These are phyloP conservation scores for Carex myosuroides DNA, from an alignment of 176 grass and related monocot species.

Conservation along the genomic window DNA sequence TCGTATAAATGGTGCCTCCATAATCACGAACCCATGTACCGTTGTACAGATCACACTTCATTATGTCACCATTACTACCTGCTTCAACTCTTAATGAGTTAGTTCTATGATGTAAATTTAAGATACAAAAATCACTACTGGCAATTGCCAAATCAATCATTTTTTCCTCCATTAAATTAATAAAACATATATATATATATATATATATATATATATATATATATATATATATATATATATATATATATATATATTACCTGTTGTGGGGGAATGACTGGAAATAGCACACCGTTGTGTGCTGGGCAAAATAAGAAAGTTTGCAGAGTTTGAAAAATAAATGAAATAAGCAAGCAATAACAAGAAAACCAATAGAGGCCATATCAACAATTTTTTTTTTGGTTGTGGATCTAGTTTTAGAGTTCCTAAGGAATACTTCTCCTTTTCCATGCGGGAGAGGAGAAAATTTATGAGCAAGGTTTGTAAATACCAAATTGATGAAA, in stretches of 20 bases:
- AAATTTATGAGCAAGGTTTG: too few relatives aligned
- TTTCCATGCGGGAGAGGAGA: neutral
- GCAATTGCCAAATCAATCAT: too few relatives aligned
- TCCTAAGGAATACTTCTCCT: neutral
- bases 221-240: too few relatives aligned
- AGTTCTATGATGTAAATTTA: too few relatives aligned
- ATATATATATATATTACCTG: neutral
- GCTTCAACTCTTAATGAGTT: too few relatives aligned
- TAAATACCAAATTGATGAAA: too few relatives aligned
- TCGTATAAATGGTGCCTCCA: constrained; percentile 30
- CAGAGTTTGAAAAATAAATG: neutral
- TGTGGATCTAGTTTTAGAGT: neutral
- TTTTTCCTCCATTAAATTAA: too few relatives aligned
- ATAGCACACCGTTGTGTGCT: neutral
- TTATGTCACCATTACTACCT: neutral
- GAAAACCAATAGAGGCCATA: constrained; percentile 1
- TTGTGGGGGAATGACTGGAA: neutral
- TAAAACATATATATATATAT: too few relatives aligned
- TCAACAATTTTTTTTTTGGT: neutral
- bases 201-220: too few relatives aligned
- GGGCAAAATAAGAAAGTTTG: neutral
- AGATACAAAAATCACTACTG: too few relatives aligned
- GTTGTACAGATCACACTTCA: constrained; percentile 35
- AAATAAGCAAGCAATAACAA: neutral
- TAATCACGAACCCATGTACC: constrained; percentile 47